Percentiles rank a stretch among this genome's conserved stretches.
Conservation (phyloP, 2,329 filamentous ascomycete species). For the Bipolaris victoriae region DNA sequence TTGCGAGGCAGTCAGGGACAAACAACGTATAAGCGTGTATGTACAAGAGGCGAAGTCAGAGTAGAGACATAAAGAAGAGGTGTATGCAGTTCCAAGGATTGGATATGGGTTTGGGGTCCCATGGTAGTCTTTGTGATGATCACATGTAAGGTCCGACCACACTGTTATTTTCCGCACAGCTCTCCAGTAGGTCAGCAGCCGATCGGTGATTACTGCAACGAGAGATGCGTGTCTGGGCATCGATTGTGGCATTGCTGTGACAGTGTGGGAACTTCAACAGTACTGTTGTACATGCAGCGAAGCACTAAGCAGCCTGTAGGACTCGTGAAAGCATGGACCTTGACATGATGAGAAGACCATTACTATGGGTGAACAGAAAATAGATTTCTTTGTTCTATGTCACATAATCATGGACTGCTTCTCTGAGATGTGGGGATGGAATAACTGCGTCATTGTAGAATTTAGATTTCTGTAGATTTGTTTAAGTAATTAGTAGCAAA, state of each 20-base stretch:
- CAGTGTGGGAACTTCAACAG: neutral
- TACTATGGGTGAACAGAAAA: neutral
- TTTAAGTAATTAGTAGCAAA: neutral
- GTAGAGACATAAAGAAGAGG: neutral
- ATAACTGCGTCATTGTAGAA: neutral
- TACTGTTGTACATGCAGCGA: neutral
- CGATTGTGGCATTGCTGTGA: neutral
- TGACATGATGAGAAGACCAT: neutral
- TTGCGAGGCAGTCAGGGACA: constrained; percentile 7
- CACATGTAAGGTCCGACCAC: constrained; percentile 6
- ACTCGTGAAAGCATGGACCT: neutral
- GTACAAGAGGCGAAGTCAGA: constrained; percentile 11
- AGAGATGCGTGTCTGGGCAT: neutral
- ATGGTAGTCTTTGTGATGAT: neutral
- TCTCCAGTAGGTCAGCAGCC: neutral
- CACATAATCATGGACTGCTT: neutral
- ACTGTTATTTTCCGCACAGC: neutral
- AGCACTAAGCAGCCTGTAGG: neutral
- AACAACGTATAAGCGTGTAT: constrained; percentile 1
- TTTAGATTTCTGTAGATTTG: neutral
- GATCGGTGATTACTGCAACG: neutral
- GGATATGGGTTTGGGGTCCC: constrained; percentile 4
- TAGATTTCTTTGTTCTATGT: neutral
- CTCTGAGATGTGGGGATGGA: neutral
- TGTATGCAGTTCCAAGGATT: neutral